Percentiles rank a stretch among this genome's conserved stretches.
Conservation (phyloP, 2,329 filamentous ascomycete genomes). For the Sphaerulina musiva region DNA sequence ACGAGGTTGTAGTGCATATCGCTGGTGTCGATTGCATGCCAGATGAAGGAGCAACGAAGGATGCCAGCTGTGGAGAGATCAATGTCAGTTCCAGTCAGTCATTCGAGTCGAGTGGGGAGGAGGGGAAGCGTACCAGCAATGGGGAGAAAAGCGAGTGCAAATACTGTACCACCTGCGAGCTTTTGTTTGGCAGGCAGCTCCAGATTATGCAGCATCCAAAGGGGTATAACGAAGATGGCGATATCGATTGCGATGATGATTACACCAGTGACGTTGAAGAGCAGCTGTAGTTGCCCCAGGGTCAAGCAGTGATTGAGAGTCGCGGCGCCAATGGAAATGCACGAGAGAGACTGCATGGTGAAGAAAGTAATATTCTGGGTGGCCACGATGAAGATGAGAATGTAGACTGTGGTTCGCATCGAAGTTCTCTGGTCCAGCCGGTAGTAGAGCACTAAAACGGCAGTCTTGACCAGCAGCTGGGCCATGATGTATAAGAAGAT, state of each 20-base stretch:
- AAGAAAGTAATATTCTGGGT: slow-evolving; percentile 6
- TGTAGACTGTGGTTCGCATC: slow-evolving; percentile 15
- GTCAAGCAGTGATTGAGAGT: slow-evolving; percentile 7
- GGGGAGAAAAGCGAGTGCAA: slow-evolving; percentile 14
- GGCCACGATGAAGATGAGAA: slow-evolving; percentile 7
- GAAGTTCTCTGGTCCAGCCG: slow-evolving; percentile 13
- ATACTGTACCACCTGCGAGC: slow-evolving; percentile 9
- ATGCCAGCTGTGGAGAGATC: slow-evolving; percentile 8
- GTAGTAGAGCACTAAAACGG: slow-evolving; percentile 15
- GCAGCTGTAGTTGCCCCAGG: slow-evolving; percentile 6
- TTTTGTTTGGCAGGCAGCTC: slow-evolving; percentile 10
- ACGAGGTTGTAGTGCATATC: slow-evolving; percentile 13
- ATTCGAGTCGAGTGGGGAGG: background rate
- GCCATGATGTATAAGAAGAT: slow-evolving; percentile 10
- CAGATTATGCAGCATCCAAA: slow-evolving; percentile 14
- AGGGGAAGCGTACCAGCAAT: slow-evolving; percentile 6
- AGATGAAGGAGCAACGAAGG: slow-evolving; percentile 16
- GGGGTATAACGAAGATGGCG: slow-evolving; percentile 12
- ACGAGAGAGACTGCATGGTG: slow-evolving; percentile 10
- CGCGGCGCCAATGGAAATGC: background rate
- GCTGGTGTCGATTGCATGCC: slow-evolving; percentile 7
- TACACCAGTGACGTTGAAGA: slow-evolving; percentile 13
- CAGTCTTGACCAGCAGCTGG: slow-evolving; percentile 12
- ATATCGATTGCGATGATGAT: slow-evolving; percentile 6
- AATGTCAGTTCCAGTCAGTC: background rate